phyloP scores from a whole-genome alignment of 345 rosid genomes.

The Geranium rotundifolium region DNA sequence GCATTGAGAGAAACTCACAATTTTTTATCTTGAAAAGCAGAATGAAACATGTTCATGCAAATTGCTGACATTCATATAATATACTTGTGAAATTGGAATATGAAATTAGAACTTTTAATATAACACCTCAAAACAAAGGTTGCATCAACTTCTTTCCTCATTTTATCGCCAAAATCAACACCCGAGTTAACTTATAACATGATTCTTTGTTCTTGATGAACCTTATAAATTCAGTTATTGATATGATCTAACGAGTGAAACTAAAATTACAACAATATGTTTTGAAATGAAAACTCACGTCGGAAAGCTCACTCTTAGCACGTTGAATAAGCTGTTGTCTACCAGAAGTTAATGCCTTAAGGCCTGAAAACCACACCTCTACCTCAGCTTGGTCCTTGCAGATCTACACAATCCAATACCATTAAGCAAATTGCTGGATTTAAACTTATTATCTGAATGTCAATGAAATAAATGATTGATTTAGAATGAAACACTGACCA shows the following conservation, averaged over 20 bases:
- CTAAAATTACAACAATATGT: background rate
- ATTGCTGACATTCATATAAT: too few relatives aligned
- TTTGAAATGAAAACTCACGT: constrained; percentile 34
- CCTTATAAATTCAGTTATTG: background rate
- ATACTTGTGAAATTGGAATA: background rate
- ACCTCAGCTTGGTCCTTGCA: constrained; percentile 95
- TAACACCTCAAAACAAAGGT: background rate
- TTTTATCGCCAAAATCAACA: background rate
- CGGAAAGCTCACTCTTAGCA: constrained; percentile 54
- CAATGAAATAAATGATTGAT: background rate
- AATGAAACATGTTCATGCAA: too few relatives aligned
- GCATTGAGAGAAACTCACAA: too few relatives aligned
- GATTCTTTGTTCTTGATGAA: background rate
- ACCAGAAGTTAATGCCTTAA: constrained; percentile 40
- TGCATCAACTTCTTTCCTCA: background rate
- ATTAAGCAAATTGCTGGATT: constrained; percentile 9
- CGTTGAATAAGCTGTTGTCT: constrained; percentile 41
- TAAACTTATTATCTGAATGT: constrained; percentile 5
- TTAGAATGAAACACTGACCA: constrained; percentile 45
- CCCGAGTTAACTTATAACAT: background rate
- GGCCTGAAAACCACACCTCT: constrained; percentile 81
- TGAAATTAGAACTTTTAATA: background rate
- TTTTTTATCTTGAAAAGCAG: too few relatives aligned
- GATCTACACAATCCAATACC: constrained; percentile 41
- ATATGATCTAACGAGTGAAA: background rate